Base-by-base conservation (phyloP, 2,329 filamentous ascomycete species). In the Cryphonectria japonica region DNA sequence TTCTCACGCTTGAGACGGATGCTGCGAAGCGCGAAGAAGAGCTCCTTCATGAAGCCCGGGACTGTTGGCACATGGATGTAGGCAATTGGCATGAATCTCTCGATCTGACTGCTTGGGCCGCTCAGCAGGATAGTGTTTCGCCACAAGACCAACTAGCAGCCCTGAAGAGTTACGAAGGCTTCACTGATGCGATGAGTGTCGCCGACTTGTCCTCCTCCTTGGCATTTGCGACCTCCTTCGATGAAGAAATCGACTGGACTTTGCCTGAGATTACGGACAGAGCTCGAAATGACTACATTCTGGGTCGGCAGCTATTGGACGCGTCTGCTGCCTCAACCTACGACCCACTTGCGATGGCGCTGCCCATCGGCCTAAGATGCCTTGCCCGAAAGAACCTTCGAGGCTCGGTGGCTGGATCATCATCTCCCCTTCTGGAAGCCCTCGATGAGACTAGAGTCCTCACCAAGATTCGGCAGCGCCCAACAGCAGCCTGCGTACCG, bases 1-100 rank as follows among this genome's bases (percentile, higher is more conserved):
- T 83, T 22, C 78, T 81, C 59, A 76, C 80, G 4, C 75, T 79
- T 69, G 75, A 69, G 77, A 81, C 66, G 73, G 78, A 63, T 76
- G 77, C 50, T 80, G 83, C 34, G 82, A 85, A 34, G 69, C 82
- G 83, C 16, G 87, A 92, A 72, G 86, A 91, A 66, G 90, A 93
- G 75, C 80, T 91, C 2, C 80, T 92, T 73, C 84, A 86, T 60
- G 89, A 94, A 78, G 80, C 85, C 1, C 92, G 91, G 86, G 83
- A 89, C 50, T 87, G 88, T 72, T 95, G 93, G 91, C 81, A 83
- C 29, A 79, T 94, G 41, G 89, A 91, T 76, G 78, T 90, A 32
- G 86, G 86, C 22, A 85, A 91, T 71, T 90, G 89, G 82, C 83
- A 84, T 75, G 80, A 81, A 65, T 81, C 79, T 32, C 73, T 81